Evolutionary conservation across 2,329 filamentous ascomycete species (phyloP).

Genomic region (Leptographium galeiforme): DNA sequence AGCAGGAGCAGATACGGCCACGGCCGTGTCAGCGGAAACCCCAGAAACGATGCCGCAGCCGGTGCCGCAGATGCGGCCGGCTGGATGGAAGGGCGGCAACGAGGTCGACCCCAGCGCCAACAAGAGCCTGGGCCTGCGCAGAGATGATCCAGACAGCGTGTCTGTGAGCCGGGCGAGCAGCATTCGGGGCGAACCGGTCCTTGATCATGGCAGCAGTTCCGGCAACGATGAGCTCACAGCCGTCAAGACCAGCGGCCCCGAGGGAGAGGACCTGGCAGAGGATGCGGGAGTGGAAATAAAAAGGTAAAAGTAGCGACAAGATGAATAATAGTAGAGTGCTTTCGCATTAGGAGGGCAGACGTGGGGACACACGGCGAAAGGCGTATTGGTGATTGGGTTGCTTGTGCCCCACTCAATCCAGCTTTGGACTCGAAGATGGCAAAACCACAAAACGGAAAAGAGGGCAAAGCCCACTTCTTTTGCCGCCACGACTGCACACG

Average conservation of each 20-base stretch:
- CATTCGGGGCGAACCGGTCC: constrained; percentile 28
- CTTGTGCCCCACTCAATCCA: too few relatives aligned
- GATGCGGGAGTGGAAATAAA: neutral
- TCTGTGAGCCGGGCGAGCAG: constrained; percentile 63
- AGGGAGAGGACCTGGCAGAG: constrained; percentile 11
- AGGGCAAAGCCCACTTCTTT: neutral
- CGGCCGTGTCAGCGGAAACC: too few relatives aligned
- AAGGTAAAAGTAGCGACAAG: neutral
- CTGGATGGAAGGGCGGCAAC: constrained; percentile 60
- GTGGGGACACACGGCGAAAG: too few relatives aligned
- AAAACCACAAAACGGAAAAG: too few relatives aligned
- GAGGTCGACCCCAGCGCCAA: constrained; percentile 32
- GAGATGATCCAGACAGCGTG: constrained; percentile 49
- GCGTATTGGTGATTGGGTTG: too few relatives aligned
- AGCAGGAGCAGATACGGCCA: constrained; percentile 8
- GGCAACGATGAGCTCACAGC: constrained; percentile 10
- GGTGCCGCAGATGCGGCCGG: constrained; percentile 54
- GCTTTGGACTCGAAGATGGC: too few relatives aligned
- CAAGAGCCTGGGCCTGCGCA: constrained; percentile 56
- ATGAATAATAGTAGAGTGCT: neutral
- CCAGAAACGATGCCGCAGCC: constrained; percentile 37
- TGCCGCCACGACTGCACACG: neutral
- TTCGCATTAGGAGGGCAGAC: neutral
- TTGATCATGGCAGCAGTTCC: constrained; percentile 5
- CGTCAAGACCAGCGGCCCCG: constrained; percentile 17